Percentiles rank a stretch among this genome's conserved stretches.
Evolutionary conservation across 441 rosid species (phyloP).

Genomic region (Erodium trifolium): DNA sequence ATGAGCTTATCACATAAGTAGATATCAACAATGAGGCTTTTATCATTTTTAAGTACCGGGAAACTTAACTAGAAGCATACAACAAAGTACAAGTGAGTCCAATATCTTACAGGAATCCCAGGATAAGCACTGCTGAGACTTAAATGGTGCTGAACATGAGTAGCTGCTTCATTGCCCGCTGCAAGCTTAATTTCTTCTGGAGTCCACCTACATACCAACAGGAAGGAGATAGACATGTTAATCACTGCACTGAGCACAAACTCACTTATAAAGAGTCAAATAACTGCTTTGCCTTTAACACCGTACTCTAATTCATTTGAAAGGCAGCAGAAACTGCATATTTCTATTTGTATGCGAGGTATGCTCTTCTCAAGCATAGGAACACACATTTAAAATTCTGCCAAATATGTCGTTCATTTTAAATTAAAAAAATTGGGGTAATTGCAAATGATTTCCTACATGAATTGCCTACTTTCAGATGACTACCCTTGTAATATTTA

Average conservation of each 20-base stretch:
- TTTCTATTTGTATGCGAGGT: not conserved
- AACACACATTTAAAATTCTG: not conserved
- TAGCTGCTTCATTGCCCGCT: conserved; percentile 44
- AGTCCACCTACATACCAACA: conserved; percentile 42
- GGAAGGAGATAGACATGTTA: conserved; percentile 27
- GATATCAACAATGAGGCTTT: not conserved
- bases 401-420: not conserved
- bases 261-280: not conserved
- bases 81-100: conserved; percentile 5
- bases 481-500: no score
- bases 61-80: conserved; percentile 11
- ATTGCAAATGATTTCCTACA: no score
- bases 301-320: not conserved
- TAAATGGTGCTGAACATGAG: conserved; percentile 54
- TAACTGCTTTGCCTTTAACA: not conserved
- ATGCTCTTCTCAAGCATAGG: not conserved
- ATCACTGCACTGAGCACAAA: not conserved
- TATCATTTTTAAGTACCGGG: not conserved
- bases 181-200: conserved; percentile 67
- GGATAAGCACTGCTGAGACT: conserved; percentile 72
- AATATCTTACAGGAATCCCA: conserved; percentile 58
- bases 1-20: not conserved
- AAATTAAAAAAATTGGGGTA: no score
- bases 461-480: no score
- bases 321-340: not conserved